Conservation (phyloP, 768 basidiomycete species). For the Leccinum disarticulatum region DNA sequence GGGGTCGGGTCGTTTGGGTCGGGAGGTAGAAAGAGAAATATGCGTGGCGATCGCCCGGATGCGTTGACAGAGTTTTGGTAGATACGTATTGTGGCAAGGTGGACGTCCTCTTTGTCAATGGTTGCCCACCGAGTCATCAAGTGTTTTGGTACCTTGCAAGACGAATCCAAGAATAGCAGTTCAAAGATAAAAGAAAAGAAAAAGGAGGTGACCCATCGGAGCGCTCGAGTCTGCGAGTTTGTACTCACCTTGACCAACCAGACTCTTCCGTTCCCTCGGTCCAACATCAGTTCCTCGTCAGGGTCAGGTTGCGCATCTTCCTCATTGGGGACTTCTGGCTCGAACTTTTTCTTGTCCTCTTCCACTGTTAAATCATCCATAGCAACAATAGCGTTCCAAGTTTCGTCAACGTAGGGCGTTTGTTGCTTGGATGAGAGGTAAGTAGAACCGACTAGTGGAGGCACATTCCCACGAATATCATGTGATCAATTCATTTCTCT, state of each 20-base stretch:
- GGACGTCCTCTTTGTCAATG: neutral
- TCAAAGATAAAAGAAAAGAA: too few relatives aligned
- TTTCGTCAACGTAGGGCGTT: too few relatives aligned
- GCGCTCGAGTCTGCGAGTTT: neutral
- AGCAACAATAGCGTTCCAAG: too few relatives aligned
- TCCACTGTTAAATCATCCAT: neutral
- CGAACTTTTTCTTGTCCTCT: neutral
- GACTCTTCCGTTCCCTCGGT: neutral
- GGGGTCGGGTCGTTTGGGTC: neutral
- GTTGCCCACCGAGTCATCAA: neutral
- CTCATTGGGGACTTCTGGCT: neutral
- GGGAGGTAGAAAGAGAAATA: neutral
- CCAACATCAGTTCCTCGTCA: neutral
- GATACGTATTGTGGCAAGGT: neutral
- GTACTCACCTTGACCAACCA: neutral
- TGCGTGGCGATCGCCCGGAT: neutral
- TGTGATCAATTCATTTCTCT: too few relatives aligned
- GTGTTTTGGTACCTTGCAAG: neutral
- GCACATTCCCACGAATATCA: too few relatives aligned
- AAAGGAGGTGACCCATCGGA: neutral
- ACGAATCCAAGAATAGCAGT: neutral
- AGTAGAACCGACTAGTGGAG: too few relatives aligned
- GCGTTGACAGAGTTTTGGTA: neutral
- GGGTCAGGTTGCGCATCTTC: neutral
- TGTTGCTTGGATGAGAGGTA: too few relatives aligned